Evolutionary conservation across 352 stramenopile species (phyloP).

Genomic region (Phytophthora ohioensis): DNA sequence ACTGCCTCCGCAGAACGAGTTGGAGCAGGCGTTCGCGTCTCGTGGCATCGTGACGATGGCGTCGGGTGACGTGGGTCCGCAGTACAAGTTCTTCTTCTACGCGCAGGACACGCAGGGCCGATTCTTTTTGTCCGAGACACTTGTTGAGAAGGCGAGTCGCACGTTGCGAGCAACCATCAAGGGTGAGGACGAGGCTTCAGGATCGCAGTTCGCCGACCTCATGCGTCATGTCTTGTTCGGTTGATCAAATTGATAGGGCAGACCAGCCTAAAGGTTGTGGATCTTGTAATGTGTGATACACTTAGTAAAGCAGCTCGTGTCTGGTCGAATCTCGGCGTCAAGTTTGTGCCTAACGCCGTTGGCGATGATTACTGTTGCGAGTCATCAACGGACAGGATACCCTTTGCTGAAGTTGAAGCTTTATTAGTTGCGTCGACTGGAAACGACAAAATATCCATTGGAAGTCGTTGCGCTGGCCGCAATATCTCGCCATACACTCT

Average conservation of each 20-base stretch:
- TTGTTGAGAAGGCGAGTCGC: constrained; percentile 75
- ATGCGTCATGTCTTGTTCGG: constrained; percentile 74
- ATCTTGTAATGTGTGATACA: constrained; percentile 40
- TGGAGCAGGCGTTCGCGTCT: constrained; percentile 70
- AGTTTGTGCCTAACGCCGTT: background rate
- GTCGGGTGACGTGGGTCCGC: constrained; percentile 77
- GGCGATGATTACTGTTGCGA: background rate
- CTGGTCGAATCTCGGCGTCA: background rate
- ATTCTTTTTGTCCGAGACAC: constrained; percentile 77
- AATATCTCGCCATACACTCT: too few species aligned
- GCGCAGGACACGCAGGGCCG: constrained; percentile 69
- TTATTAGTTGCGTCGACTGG: background rate
- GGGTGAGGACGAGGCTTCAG: constrained; percentile 68
- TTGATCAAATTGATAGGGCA: constrained; percentile 13
- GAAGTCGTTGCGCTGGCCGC: too few species aligned
- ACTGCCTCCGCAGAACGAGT: constrained; percentile 65
- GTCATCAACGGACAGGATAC: background rate
- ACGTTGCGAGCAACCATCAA: constrained; percentile 78
- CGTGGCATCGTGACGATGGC: constrained; percentile 80
- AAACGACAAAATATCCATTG: background rate
- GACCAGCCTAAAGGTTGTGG: background rate
- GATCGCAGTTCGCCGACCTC: constrained; percentile 68
- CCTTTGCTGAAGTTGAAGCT: too few species aligned
- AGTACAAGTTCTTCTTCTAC: constrained; percentile 92
- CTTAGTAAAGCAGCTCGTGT: constrained; percentile 8